Percentiles rank a stretch among this genome's conserved stretches.
Evolutionary conservation across 129 eudicot species (phyloP).

Genomic region (Solidago caesia): DNA sequence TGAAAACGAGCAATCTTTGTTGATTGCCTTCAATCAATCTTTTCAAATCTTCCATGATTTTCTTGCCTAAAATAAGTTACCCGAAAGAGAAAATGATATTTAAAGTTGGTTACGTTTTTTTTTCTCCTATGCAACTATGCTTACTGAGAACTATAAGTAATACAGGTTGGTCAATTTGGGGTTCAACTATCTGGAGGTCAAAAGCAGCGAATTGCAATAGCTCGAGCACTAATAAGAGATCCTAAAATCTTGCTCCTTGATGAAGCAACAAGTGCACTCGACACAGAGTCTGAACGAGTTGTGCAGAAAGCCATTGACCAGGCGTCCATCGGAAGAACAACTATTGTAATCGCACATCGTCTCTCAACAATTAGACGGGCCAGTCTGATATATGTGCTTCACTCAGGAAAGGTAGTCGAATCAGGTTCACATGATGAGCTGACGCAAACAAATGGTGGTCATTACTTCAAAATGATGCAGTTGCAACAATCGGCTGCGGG

Average conservation of each 20-base stretch:
- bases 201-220: conserved; percentile 75
- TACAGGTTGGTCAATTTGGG: conserved; percentile 74
- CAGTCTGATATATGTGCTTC: conserved; percentile 48
- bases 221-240: conserved; percentile 61
- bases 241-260: conserved; percentile 66
- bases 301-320: conserved; percentile 69
- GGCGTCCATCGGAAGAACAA: conserved; percentile 62
- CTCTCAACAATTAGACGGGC: conserved; percentile 55
- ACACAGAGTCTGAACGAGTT: conserved; percentile 58
- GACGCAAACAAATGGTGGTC: conserved; percentile 45
- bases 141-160: conserved; percentile 1
- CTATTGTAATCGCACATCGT: conserved; percentile 65
- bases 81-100: background rate
- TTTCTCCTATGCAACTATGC: background rate
- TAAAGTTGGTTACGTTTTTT: background rate
- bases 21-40: too few species aligned
- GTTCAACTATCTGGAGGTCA: conserved; percentile 78
- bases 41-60: too few species aligned
- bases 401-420: conserved; percentile 57
- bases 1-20: background rate
- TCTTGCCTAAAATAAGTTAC: background rate
- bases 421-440: conserved; percentile 67
- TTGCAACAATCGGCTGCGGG: conserved; percentile 41
- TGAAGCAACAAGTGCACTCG: conserved; percentile 83
- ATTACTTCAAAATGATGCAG: conserved; percentile 61